phyloP scores from a whole-genome alignment of 2,329 filamentous ascomycete species.

The Chrysosporium keratinophilum region DNA sequence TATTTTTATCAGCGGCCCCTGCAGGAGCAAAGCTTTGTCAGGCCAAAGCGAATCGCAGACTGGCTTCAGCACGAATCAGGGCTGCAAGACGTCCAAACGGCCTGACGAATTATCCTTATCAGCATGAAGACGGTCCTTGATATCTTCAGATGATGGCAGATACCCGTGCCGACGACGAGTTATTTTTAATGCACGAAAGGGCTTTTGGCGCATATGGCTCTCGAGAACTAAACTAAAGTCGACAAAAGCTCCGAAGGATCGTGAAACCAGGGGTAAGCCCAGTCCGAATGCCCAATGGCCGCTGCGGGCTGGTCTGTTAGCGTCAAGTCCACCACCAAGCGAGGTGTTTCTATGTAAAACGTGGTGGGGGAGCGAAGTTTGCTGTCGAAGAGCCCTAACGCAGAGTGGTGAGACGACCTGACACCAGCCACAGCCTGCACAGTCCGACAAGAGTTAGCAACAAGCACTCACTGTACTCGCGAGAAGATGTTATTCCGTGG shows the following conservation, averaged over 20 bases:
- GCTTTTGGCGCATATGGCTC: neutral
- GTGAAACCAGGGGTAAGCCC: conserved; percentile 5
- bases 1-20: conserved; percentile 8
- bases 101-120: neutral
- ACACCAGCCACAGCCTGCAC: neutral
- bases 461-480: too few relatives aligned
- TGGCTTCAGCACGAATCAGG: neutral
- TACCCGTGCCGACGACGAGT: neutral
- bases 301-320: neutral
- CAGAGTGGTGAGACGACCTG: conserved; percentile 2
- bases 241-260: neutral
- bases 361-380: neutral
- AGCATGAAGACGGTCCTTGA: too few relatives aligned
- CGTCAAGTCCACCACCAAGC: neutral
- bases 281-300: neutral
- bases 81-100: neutral
- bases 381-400: neutral
- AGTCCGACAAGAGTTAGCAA: too few relatives aligned
- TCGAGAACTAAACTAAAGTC: neutral
- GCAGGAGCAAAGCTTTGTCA: neutral
- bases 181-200: conserved; percentile 3
- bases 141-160: too few relatives aligned
- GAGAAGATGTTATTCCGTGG: too few relatives aligned
- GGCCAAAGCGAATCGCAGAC: neutral
- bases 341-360: conserved; percentile 4